Conservation (phyloP, 2,329 filamentous ascomycete species). For the Cordyceps militaris region DNA sequence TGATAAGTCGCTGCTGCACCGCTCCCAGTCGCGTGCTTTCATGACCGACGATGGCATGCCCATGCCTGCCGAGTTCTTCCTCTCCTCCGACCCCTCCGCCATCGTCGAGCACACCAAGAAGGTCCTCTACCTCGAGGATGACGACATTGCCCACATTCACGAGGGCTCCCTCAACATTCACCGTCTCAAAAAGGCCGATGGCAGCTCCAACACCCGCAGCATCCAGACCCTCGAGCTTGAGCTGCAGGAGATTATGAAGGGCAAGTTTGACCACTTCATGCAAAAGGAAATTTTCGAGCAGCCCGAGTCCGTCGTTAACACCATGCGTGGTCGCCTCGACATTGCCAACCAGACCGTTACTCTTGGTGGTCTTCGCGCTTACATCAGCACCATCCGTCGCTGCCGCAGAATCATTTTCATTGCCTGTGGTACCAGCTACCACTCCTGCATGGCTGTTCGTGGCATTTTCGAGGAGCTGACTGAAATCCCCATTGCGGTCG, state of each 20-base stretch:
- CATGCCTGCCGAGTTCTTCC: constrained; percentile 98
- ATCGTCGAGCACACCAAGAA: constrained; percentile 99
- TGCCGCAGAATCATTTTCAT: constrained; percentile 98
- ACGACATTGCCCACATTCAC: constrained; percentile 99
- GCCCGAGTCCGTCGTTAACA: constrained; percentile 98
- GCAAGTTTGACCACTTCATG: constrained; percentile 99
- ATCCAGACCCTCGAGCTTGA: constrained; percentile 99
- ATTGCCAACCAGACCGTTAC: constrained; percentile 90
- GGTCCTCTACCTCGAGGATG: constrained; percentile 98
- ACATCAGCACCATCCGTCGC: constrained; percentile 91
- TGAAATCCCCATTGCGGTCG: constrained; percentile 94
- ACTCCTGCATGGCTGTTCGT: constrained; percentile 99
- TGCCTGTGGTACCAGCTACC: constrained; percentile 95
- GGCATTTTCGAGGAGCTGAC: constrained; percentile 96
- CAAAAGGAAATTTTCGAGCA: constrained; percentile 99
- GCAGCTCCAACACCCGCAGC: constrained; percentile 90
- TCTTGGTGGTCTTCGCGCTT: constrained; percentile 89
- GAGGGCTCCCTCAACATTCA: constrained; percentile 99
- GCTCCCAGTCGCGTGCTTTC: constrained; percentile 97
- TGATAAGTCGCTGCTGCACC: constrained; percentile 96
- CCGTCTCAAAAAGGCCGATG: constrained; percentile 93
- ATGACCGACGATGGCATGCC: constrained; percentile 97
- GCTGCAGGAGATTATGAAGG: constrained; percentile 99
- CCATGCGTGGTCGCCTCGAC: constrained; percentile 98
- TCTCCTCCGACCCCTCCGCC: constrained; percentile 95